phyloP scores from a whole-genome alignment of 768 basidiomycete genomes.

The Amanita muscaria region DNA sequence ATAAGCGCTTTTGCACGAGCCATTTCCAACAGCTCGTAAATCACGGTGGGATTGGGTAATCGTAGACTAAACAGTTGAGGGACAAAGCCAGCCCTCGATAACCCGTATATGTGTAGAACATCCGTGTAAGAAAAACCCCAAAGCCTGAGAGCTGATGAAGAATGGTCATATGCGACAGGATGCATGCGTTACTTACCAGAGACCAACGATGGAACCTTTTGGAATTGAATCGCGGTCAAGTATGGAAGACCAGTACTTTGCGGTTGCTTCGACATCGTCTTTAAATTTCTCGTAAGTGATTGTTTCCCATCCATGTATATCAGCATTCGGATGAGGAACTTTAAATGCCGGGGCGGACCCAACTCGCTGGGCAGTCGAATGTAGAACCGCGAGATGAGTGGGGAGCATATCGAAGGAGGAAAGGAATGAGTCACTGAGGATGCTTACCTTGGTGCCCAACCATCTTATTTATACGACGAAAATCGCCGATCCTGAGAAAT shows the following conservation, averaged over 20 bases:
- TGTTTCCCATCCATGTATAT: slow-evolving; percentile 44
- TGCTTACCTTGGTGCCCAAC: not conserved
- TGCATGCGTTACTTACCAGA: slow-evolving; percentile 41
- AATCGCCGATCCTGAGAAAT: no score
- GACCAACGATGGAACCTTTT: slow-evolving; percentile 53
- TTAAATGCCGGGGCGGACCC: slow-evolving; percentile 50
- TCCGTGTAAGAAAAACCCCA: slow-evolving; percentile 66
- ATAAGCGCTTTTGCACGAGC: slow-evolving; percentile 58
- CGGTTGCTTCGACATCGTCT: slow-evolving; percentile 54
- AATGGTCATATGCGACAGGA: not conserved
- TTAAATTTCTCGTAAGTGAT: slow-evolving; percentile 61
- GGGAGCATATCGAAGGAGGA: slow-evolving; percentile 9
- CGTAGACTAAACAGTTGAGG: slow-evolving; percentile 73
- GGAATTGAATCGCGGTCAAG: slow-evolving; percentile 39
- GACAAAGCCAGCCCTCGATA: slow-evolving; percentile 69
- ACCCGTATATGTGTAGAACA: slow-evolving; percentile 63
- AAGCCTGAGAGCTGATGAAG: slow-evolving; percentile 38
- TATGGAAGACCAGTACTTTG: slow-evolving; percentile 52
- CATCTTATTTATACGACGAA: not conserved
- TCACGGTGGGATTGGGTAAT: slow-evolving; percentile 63
- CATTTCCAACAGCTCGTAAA: slow-evolving; percentile 59
- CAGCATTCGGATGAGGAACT: slow-evolving; percentile 40
- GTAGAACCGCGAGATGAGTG: slow-evolving; percentile 30
- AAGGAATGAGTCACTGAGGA: not conserved
- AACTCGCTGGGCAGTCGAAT: slow-evolving; percentile 41